Evolutionary conservation across 2,329 filamentous ascomycete species (phyloP).

Genomic region (Aulographum hederae): DNA sequence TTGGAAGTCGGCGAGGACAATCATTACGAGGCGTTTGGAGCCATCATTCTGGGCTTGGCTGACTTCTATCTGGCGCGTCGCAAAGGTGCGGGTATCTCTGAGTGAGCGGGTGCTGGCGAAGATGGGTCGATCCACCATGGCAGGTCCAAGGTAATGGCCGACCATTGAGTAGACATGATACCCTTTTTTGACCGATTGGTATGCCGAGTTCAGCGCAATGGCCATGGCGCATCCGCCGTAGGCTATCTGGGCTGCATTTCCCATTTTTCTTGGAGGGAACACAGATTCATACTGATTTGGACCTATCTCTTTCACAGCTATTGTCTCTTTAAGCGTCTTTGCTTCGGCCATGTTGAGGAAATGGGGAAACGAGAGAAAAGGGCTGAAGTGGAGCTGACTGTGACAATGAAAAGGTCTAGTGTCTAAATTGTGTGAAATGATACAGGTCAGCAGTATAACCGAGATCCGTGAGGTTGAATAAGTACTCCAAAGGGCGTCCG

Average conservation of each 20-base stretch:
- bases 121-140: conserved; percentile 21
- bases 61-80: conserved; percentile 27
- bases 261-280: conserved; percentile 17
- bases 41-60: conserved; percentile 22
- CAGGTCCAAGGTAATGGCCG: conserved; percentile 29
- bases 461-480: too few relatives aligned
- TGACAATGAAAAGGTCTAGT: too few relatives aligned
- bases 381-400: too few relatives aligned
- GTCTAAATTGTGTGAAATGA: too few relatives aligned
- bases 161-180: conserved; percentile 28
- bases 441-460: too few relatives aligned
- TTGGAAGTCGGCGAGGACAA: conserved; percentile 30
- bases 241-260: conserved; percentile 18
- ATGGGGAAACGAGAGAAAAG: too few relatives aligned
- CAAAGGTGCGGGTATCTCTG: conserved; percentile 29
- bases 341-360: too few relatives aligned
- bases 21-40: conserved; percentile 19
- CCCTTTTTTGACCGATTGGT: conserved; percentile 15
- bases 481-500: too few relatives aligned
- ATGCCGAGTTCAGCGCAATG: conserved; percentile 24
- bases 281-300: conserved; percentile 1
- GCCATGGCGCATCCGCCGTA: conserved; percentile 28
- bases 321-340: too few relatives aligned
- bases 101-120: conserved; percentile 17
- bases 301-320: too few relatives aligned